Evolutionary conservation across 2,329 filamentous ascomycete genomes (phyloP).

Genomic region (Hypoxylon sp.): DNA sequence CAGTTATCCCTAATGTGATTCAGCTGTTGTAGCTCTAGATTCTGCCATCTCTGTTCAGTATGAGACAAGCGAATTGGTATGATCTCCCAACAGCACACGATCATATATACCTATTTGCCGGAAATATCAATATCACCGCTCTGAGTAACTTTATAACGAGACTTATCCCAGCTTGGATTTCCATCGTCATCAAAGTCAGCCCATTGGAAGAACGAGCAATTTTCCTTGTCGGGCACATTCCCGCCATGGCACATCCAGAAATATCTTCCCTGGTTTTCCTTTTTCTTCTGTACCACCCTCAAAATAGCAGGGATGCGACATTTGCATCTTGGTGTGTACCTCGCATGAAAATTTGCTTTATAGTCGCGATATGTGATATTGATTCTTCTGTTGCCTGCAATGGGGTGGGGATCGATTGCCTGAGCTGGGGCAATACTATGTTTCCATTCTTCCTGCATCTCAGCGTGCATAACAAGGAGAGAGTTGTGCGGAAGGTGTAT

Average conservation of each 20-base stretch:
- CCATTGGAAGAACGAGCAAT: conserved; percentile 87
- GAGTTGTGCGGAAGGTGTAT: conserved; percentile 97
- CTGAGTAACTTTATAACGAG: conserved; percentile 44
- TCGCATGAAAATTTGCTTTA: conserved; percentile 81
- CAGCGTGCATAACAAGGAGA: conserved; percentile 93
- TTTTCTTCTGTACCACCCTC: conserved; percentile 84
- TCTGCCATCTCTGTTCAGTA: neutral
- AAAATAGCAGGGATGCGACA: conserved; percentile 80
- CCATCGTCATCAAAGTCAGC: conserved; percentile 90
- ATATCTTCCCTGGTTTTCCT: conserved; percentile 82
- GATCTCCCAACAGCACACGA: neutral
- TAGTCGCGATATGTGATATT: conserved; percentile 97
- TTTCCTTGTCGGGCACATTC: conserved; percentile 76
- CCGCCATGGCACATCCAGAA: conserved; percentile 95
- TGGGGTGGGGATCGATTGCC: conserved; percentile 86
- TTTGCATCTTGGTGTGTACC: conserved; percentile 81
- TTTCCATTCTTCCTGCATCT: conserved; percentile 99
- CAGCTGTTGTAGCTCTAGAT: neutral
- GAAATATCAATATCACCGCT: neutral
- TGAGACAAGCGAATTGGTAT: neutral
- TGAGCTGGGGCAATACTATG: conserved; percentile 83
- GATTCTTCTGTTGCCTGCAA: conserved; percentile 84
- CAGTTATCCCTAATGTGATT: neutral
- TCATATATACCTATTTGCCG: neutral
- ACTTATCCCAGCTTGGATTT: conserved; percentile 74